Conservation (phyloP, 805 yeast species). For the Naumovozyma baii region DNA sequence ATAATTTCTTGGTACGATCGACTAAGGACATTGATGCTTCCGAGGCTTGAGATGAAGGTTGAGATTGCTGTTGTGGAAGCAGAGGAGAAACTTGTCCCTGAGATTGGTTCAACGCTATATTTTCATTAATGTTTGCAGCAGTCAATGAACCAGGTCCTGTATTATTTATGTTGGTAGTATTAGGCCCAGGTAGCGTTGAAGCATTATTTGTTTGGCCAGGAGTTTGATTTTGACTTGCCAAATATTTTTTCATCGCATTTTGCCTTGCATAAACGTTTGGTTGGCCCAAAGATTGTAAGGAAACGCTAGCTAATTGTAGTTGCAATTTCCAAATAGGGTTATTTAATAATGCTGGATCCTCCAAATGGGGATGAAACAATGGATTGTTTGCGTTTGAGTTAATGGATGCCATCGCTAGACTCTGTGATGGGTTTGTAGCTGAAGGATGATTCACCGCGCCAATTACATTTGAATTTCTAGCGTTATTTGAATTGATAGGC, state of each 20-base stretch:
- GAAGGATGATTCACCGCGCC: not conserved
- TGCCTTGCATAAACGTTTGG: conserved; percentile 32
- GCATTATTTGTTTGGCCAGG: conserved; percentile 1
- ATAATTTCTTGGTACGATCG: conserved; percentile 25
- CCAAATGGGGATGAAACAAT: conserved; percentile 28
- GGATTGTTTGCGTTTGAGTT: conserved; percentile 26
- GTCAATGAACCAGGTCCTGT: conserved; percentile 9
- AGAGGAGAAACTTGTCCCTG: not conserved
- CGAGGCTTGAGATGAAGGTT: conserved; percentile 11
- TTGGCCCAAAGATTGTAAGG: conserved; percentile 29
- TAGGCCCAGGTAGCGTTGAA: not conserved
- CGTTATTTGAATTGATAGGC: conserved; percentile 1
- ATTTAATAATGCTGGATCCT: conserved; percentile 24
- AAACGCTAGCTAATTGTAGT: conserved; percentile 26
- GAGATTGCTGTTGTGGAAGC: conserved; percentile 1
- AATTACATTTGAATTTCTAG: conserved; percentile 1
- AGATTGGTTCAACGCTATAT: not conserved
- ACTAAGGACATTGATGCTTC: conserved; percentile 27
- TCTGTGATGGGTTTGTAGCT: conserved; percentile 1
- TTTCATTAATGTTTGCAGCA: conserved; percentile 3
- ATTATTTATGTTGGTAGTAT: conserved; percentile 5
- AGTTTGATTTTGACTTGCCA: conserved; percentile 14
- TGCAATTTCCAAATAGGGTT: conserved; percentile 32
- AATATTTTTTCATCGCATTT: conserved; percentile 30
- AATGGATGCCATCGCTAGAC: conserved; percentile 1